phyloP scores from a whole-genome alignment of 768 basidiomycete genomes.

The Russula olivacea region DNA sequence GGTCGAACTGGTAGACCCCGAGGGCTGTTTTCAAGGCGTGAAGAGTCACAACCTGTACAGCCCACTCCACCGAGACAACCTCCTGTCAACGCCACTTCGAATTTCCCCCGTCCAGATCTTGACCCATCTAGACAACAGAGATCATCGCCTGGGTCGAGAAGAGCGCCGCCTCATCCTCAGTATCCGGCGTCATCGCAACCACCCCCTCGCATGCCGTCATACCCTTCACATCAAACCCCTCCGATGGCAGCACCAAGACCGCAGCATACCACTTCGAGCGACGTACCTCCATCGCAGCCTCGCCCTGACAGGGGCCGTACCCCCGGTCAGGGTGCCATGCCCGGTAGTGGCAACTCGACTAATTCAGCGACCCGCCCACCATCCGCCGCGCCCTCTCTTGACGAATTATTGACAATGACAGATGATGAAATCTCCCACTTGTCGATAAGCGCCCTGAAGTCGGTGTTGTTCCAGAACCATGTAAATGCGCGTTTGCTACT shows the following conservation, averaged over 20 bases:
- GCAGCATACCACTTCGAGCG: neutral
- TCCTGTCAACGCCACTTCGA: conserved; percentile 10
- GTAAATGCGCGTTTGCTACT: conserved; percentile 60
- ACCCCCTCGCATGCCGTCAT: conserved; percentile 24
- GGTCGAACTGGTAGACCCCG: conserved; percentile 31
- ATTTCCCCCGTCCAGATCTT: conserved; percentile 27
- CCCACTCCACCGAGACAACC: conserved; percentile 25
- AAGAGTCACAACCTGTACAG: conserved; percentile 28
- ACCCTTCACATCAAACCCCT: conserved; percentile 22
- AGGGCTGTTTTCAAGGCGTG: conserved; percentile 41
- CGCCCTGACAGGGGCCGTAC: conserved; percentile 4
- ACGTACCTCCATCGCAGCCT: neutral
- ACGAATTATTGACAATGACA: conserved; percentile 60
- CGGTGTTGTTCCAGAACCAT: conserved; percentile 72
- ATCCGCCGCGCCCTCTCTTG: conserved; percentile 47
- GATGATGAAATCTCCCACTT: conserved; percentile 51
- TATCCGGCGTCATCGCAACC: conserved; percentile 27
- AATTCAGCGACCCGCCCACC: conserved; percentile 3
- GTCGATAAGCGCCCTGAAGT: conserved; percentile 69
- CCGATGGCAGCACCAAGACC: conserved; percentile 11
- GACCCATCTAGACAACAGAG: conserved; percentile 27
- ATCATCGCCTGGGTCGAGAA: conserved; percentile 24
- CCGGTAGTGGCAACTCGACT: conserved; percentile 4
- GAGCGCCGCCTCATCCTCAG: conserved; percentile 28
- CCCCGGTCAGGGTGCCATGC: conserved; percentile 1